Evolutionary conservation across 2,329 filamentous ascomycete species (phyloP), one percentile per base, ranked within the genome.

Genomic region (Trichoderma citrinoviride): DNA sequence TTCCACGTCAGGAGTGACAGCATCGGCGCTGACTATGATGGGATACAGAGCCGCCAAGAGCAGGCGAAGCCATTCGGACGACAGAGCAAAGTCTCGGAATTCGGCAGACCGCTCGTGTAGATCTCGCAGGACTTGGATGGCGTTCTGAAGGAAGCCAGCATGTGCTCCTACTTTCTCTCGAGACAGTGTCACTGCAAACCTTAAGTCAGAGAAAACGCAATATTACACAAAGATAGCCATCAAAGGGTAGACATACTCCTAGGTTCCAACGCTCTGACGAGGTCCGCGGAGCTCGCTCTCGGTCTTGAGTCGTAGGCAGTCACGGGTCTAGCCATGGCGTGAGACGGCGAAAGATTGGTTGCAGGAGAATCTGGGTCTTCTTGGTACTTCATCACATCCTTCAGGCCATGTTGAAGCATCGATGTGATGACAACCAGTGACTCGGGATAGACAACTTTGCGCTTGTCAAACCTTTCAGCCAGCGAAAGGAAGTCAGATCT

Each of bases 391-490:
- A 89, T 81, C 7, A 91, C 81, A 64, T 90, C 86, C 67, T 91
- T 90, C 23, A 98, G 76, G 0, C 93, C 94, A 72, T 90, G 88
- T 73, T 96, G 91, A 2, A 99, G 80, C 93, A 99, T 96, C 0
- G 89, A 86, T 5, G 88, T 89, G 52, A 99, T 89, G 12, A 96
- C 88, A 0, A 89, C 84, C 25, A 97, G 80, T 7, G 92, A 86
- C 65, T 96, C 93, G 0, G 92, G 87, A 72, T 92, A 91, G 0
- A 85, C 81, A 17, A 97, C 85, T 47, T 85, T 87, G 61, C 85
- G 81, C 63, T 83, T 86, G 53, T 84, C 85, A 72, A 98, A 96
- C 1, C 89, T 82, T 52, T 93, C 87, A 5, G 93, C 77, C 1
- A 99, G 82, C 66, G 85, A 89, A 69, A 87, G 89, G 19, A 91